phyloP scores from a whole-genome alignment of 371 early-diverging fungal genomes.

The Apophysomyces ossiformis region DNA sequence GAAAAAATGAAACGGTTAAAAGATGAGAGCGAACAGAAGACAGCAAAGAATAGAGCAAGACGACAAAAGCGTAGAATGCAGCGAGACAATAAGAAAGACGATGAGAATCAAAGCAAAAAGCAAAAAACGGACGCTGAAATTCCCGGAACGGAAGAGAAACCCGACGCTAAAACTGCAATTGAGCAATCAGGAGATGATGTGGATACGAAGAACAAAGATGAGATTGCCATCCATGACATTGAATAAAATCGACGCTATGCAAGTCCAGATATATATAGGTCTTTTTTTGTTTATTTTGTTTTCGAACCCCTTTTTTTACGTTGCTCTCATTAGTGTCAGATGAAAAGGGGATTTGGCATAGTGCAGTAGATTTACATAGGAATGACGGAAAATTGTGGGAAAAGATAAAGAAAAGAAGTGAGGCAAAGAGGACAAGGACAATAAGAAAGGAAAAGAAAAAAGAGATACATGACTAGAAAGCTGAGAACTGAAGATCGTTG shows the following conservation, averaged over 20 bases:
- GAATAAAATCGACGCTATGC: background rate
- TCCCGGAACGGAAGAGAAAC: no score
- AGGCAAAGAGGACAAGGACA: background rate
- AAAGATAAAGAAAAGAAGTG: background rate
- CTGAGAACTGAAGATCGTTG: background rate
- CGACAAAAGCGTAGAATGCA: slow-evolving; percentile 71
- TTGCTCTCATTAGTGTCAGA: no score
- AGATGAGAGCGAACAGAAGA: slow-evolving; percentile 75
- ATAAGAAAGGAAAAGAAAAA: background rate
- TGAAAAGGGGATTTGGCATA: slow-evolving; percentile 1
- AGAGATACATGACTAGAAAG: background rate
- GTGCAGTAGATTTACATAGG: background rate
- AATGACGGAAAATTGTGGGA: background rate
- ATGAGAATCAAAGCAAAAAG: slow-evolving; percentile 33
- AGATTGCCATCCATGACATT: background rate
- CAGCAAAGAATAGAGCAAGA: slow-evolving; percentile 86
- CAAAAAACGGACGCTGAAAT: slow-evolving; percentile 16
- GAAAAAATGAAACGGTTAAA: slow-evolving; percentile 61
- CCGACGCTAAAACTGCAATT: no score
- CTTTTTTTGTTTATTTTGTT: no score
- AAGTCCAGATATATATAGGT: background rate
- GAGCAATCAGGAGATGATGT: no score
- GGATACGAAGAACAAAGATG: slow-evolving; percentile 4
- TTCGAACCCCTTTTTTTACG: no score
- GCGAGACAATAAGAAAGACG: slow-evolving; percentile 19